Conservation (phyloP, 768 basidiomycete genomes). For the Pleurotus platypus region DNA sequence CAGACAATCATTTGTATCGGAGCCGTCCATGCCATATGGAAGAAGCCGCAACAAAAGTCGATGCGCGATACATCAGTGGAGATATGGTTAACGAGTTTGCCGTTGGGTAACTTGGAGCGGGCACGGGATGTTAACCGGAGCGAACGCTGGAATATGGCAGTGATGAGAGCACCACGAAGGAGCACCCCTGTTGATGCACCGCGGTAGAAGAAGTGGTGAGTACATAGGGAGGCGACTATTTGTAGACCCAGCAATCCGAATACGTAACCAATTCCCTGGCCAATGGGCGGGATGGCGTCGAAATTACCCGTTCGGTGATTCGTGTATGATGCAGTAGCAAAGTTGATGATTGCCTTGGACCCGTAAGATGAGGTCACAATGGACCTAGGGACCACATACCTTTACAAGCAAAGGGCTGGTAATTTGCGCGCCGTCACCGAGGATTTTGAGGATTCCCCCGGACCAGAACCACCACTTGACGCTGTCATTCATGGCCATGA, state of each 20-base stretch:
- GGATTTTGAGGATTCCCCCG: slow-evolving; percentile 52
- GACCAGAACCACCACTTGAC: slow-evolving; percentile 80
- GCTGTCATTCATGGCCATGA: slow-evolving; percentile 71
- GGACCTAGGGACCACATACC: slow-evolving; percentile 31
- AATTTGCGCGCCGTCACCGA: slow-evolving; percentile 71
- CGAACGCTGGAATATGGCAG: slow-evolving; percentile 78
- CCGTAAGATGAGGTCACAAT: not conserved
- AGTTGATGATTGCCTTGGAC: slow-evolving; percentile 65
- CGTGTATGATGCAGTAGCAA: slow-evolving; percentile 58
- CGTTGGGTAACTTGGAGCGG: slow-evolving; percentile 78
- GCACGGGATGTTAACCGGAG: slow-evolving; percentile 76
- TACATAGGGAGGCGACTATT: slow-evolving; percentile 58
- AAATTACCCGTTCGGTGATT: slow-evolving; percentile 30
- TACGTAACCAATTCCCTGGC: slow-evolving; percentile 69
- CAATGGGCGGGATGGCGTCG: slow-evolving; percentile 32
- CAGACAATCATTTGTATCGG: slow-evolving; percentile 79
- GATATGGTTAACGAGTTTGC: slow-evolving; percentile 90
- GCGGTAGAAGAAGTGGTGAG: slow-evolving; percentile 85
- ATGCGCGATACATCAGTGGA: slow-evolving; percentile 89
- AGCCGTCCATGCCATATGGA: slow-evolving; percentile 77
- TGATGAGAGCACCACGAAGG: slow-evolving; percentile 80
- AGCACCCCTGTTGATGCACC: slow-evolving; percentile 73
- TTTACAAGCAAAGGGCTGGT: slow-evolving; percentile 78
- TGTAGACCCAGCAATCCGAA: slow-evolving; percentile 70
- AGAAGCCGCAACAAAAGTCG: slow-evolving; percentile 80